These are phyloP conservation scores for Phytophthora fragariaefolia DNA, from an alignment of 352 stramenopile species.

Conservation along the genomic window DNA sequence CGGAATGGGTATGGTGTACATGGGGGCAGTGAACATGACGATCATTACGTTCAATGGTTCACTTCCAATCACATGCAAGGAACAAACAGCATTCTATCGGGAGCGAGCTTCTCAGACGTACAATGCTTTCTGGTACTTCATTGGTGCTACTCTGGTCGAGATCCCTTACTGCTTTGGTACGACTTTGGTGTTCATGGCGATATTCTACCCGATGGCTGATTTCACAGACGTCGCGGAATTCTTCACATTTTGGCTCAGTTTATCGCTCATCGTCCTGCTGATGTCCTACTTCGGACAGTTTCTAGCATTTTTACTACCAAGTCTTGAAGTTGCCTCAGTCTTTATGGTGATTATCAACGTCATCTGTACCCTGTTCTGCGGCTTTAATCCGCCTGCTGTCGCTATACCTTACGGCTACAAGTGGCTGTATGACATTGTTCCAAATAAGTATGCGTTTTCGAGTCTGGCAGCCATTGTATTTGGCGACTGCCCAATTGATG, in stretches of 20 bases:
- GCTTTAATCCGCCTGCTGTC: conserved; percentile 38
- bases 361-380: conserved; percentile 50
- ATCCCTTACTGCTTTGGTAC: conserved; percentile 26
- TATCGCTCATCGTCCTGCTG: conserved; percentile 47
- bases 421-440: conserved; percentile 41
- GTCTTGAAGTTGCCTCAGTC: conserved; percentile 35
- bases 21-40: conserved; percentile 45
- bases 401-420: conserved; percentile 34
- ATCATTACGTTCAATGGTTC: conserved; percentile 24
- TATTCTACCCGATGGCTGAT: conserved; percentile 19
- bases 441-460: conserved; percentile 35
- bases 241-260: conserved; percentile 52
- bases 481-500: conserved; percentile 17
- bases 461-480: conserved; percentile 42
- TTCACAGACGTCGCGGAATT: conserved; percentile 22
- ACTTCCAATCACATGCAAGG: conserved; percentile 49
- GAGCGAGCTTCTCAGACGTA: conserved; percentile 16
- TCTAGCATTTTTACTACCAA: conserved; percentile 46
- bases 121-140: conserved; percentile 28
- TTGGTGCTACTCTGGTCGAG: conserved; percentile 16
- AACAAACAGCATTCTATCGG: conserved; percentile 21
- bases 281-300: conserved; percentile 56
- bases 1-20: conserved; percentile 75
- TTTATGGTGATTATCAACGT: conserved; percentile 40
- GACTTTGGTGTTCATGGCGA: conserved; percentile 21